Evolutionary conservation across 2,329 filamentous ascomycete genomes (phyloP).

Genomic region (Botrytis sinoallii): DNA sequence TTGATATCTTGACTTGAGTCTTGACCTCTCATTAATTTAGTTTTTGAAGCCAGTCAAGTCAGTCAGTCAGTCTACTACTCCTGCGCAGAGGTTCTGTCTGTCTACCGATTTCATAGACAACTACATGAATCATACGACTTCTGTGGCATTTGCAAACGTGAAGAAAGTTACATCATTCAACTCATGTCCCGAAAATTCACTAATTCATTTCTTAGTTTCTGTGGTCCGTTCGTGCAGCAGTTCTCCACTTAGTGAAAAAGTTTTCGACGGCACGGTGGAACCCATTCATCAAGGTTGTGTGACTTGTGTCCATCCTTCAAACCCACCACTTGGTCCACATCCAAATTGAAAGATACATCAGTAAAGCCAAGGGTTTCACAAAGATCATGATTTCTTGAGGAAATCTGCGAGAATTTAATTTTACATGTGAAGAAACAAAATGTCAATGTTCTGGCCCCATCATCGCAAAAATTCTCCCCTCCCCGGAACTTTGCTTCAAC

Average conservation of each 20-base stretch:
- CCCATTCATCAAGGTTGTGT: not conserved
- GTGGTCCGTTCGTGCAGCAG: not conserved
- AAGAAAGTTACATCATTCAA: not conserved
- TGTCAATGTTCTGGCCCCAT: not conserved
- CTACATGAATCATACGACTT: not conserved
- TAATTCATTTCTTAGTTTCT: not conserved
- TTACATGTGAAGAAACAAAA: not conserved
- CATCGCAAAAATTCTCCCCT: too few species aligned
- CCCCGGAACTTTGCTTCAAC: not conserved
- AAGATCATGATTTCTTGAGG: not conserved
- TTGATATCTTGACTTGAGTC: not conserved
- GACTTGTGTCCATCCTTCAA: not conserved
- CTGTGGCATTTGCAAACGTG: too few species aligned
- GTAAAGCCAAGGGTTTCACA: not conserved
- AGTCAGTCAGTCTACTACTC: not conserved
- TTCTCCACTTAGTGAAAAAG: not conserved
- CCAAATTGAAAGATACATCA: not conserved
- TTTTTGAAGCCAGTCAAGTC: not conserved
- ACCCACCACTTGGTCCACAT: not conserved
- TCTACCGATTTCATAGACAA: not conserved
- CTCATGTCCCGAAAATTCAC: not conserved
- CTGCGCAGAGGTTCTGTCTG: not conserved
- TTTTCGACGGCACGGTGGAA: not conserved
- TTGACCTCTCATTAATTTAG: not conserved
- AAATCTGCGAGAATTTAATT: not conserved